A percentile compares a stretch with the other conserved stretches of the same genome.
phyloP scores from a whole-genome alignment of 2,329 filamentous ascomycete genomes.

The Botrytis squamosa region DNA sequence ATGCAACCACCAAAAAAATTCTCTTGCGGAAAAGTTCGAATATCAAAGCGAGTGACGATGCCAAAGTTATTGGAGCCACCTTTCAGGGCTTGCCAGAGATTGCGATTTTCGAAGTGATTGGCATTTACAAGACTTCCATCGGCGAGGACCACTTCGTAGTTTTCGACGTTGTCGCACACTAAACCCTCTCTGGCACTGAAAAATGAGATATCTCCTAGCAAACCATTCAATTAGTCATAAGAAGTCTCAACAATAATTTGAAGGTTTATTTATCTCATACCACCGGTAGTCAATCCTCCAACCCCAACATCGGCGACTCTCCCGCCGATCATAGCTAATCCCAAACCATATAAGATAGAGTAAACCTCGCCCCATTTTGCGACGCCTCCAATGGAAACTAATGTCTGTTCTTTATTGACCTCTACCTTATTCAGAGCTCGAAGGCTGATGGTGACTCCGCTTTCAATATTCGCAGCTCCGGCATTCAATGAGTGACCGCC shows the following conservation, averaged over 20 bases:
- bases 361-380: conserved; percentile 44
- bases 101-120: neutral
- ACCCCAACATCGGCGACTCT: conserved; percentile 34
- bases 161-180: conserved; percentile 26
- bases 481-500: conserved; percentile 36
- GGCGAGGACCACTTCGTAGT: conserved; percentile 20
- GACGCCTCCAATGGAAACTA: conserved; percentile 41
- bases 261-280: neutral
- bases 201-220: conserved; percentile 29
- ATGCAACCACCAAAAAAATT: neutral
- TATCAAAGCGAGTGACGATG: conserved; percentile 42
- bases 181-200: conserved; percentile 27
- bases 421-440: conserved; percentile 35
- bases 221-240: neutral
- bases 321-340: conserved; percentile 40
- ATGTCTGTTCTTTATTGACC: conserved; percentile 32
- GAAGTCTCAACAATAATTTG: too few relatives aligned
- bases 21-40: neutral
- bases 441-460: conserved; percentile 51
- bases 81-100: conserved; percentile 4
- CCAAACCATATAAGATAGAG: conserved; percentile 35
- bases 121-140: neutral
- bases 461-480: conserved; percentile 51
- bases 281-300: conserved; percentile 30
- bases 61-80: neutral